These are phyloP conservation scores for Hypocreales sp. DNA, from an alignment of 2,329 filamentous ascomycete species.

Conservation along the genomic window DNA sequence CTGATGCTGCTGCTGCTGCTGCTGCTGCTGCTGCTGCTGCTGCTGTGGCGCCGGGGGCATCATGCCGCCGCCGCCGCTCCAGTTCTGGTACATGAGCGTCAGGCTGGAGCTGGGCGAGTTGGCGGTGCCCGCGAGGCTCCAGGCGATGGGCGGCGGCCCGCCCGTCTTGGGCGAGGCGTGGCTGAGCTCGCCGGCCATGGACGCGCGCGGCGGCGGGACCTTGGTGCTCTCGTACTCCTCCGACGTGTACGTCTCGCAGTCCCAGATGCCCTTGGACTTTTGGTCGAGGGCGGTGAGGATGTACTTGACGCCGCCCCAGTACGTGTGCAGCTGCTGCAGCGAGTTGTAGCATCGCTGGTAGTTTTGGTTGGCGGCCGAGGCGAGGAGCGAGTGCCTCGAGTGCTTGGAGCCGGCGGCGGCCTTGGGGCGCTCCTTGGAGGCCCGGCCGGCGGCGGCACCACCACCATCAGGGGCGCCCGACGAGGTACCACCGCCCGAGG, in stretches of 20 bases:
- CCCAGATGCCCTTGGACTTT: conserved; percentile 73
- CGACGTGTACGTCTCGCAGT: conserved; percentile 49
- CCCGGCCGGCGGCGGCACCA: too few species aligned
- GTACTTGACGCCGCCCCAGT: conserved; percentile 79
- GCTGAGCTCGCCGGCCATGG: conserved; percentile 23
- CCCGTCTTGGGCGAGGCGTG: conserved; percentile 31
- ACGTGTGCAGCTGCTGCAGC: conserved; percentile 62
- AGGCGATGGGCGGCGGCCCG: conserved; percentile 45
- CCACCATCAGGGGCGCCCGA: too few species aligned
- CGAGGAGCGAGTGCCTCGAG: conserved; percentile 59
- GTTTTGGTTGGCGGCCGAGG: conserved; percentile 70
- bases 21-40: too few species aligned
- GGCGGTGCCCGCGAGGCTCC: conserved; percentile 76
- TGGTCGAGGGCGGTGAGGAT: conserved; percentile 78
- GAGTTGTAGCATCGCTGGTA: conserved; percentile 81
- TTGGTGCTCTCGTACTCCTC: conserved; percentile 69
- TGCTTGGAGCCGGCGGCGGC: conserved; percentile 16
- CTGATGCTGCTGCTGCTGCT: too few species aligned
- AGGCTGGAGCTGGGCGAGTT: conserved; percentile 75
- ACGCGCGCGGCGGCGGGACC: conserved; percentile 22
- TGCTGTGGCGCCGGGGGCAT: conserved; percentile 2
- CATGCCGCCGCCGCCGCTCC: conserved; percentile 3
- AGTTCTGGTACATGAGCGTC: conserved; percentile 61
- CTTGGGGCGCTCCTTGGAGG: conserved; percentile 4
- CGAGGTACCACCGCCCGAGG: too few species aligned